These are phyloP conservation scores for Triticum turgidum DNA, from an alignment of 176 grass and related monocot genomes.

Conservation along the genomic window DNA sequence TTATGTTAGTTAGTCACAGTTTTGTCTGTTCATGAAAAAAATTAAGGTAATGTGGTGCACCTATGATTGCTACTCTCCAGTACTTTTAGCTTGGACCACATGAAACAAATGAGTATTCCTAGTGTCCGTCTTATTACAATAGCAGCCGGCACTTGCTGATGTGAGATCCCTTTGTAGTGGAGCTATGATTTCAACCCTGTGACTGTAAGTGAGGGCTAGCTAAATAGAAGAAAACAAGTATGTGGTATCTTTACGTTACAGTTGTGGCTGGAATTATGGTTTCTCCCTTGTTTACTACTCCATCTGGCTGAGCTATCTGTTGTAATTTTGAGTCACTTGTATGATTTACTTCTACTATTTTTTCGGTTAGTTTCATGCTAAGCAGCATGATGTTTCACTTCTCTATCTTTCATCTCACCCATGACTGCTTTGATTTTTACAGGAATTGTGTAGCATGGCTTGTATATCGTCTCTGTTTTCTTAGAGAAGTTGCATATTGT, in stretches of 20 bases:
- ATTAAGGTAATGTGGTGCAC: not conserved
- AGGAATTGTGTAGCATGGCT: not conserved
- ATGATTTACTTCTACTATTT: not conserved
- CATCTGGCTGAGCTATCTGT: not conserved
- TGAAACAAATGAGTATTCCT: not conserved
- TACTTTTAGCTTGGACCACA: not conserved
- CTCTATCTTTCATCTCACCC: not conserved
- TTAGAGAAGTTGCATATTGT: not conserved
- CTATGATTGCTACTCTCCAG: not conserved
- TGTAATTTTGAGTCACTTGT: not conserved
- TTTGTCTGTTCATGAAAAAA: conserved; percentile 15
- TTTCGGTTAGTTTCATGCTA: not conserved
- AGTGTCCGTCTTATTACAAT: not conserved
- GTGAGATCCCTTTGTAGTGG: not conserved
- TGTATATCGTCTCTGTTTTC: not conserved
- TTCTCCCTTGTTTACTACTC: not conserved
- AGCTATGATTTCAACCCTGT: not conserved
- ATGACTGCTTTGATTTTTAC: not conserved
- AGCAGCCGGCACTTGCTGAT: not conserved
- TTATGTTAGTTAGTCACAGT: conserved; percentile 1
- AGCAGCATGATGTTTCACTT: not conserved
- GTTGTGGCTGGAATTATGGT: not conserved
- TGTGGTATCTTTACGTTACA: not conserved
- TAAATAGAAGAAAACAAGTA: not conserved
- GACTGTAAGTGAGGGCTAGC: not conserved